Conservation (phyloP, 192 early-diverging fungal genomes). For the Coemansia sp. region DNA sequence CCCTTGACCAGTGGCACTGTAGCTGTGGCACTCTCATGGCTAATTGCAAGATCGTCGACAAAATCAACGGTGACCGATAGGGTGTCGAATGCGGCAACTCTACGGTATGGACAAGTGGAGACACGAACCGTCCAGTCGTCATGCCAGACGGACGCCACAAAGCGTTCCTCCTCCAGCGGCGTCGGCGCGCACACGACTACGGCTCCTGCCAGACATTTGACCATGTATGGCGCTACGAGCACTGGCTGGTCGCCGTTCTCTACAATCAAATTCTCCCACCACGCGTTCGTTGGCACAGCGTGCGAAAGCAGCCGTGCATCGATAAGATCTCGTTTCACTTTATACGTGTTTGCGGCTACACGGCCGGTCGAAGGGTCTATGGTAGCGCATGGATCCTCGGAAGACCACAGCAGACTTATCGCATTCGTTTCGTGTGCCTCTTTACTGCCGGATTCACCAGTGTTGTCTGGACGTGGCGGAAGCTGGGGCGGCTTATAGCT, state of each 20-base stretch:
- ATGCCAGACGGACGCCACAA: slow-evolving; percentile 31
- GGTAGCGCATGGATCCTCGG: slow-evolving; percentile 1
- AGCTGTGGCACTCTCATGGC: neutral
- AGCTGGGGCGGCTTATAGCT: neutral
- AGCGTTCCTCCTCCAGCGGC: slow-evolving; percentile 12
- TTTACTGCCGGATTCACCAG: neutral
- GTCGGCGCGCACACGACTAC: slow-evolving; percentile 33
- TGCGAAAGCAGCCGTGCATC: slow-evolving; percentile 3
- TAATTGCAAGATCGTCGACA: neutral
- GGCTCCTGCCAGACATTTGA: slow-evolving; percentile 17
- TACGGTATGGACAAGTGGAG: slow-evolving; percentile 4
- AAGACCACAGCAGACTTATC: slow-evolving; percentile 11
- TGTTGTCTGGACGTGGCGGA: neutral
- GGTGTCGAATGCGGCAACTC: slow-evolving; percentile 27
- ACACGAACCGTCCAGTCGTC: slow-evolving; percentile 42
- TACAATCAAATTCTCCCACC: slow-evolving; percentile 54
- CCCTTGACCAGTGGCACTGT: slow-evolving; percentile 47
- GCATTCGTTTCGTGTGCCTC: neutral
- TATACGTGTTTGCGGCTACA: slow-evolving; percentile 19
- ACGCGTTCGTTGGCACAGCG: slow-evolving; percentile 44
- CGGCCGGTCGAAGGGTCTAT: slow-evolving; percentile 6
- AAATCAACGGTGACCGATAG: slow-evolving; percentile 40
- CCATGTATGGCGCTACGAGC: slow-evolving; percentile 41
- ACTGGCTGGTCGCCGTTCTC: slow-evolving; percentile 41
- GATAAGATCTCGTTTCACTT: slow-evolving; percentile 14